Evolutionary conservation across 257 asterid species (phyloP).

Genomic region (Ophiorrhiza pumila): DNA sequence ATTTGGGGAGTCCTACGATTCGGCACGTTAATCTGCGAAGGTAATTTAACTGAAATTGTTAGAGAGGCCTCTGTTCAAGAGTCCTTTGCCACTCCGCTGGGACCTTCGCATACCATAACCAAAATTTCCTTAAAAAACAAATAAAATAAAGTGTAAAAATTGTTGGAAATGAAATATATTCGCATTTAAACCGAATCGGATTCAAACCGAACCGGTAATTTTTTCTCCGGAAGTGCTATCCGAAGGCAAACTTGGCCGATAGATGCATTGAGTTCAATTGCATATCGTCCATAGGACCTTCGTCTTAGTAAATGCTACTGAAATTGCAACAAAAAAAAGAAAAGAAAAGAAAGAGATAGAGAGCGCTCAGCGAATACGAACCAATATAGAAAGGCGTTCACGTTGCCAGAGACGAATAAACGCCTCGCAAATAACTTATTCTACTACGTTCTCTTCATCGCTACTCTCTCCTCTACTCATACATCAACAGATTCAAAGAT

Average conservation of each 20-base stretch:
- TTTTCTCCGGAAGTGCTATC: conserved; percentile 40
- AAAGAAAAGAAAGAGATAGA: neutral
- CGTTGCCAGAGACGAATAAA: conserved; percentile 25
- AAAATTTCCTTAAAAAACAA: neutral
- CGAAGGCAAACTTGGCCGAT: conserved; percentile 88
- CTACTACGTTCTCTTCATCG: conserved; percentile 18
- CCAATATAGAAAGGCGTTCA: conserved; percentile 45
- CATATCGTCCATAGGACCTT: conserved; percentile 87
- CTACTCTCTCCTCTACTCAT: conserved; percentile 1
- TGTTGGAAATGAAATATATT: conserved; percentile 8
- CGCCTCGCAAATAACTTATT: conserved; percentile 4
- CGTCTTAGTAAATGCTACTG: conserved; percentile 14
- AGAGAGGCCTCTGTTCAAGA: conserved; percentile 64
- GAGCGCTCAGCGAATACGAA: conserved; percentile 92
- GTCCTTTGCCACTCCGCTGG: conserved; percentile 70
- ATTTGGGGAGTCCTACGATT: conserved; percentile 44
- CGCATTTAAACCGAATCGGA: conserved; percentile 32
- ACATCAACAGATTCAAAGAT: neutral
- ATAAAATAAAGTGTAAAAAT: neutral
- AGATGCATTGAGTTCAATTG: conserved; percentile 39
- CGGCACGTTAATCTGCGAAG: conserved; percentile 64
- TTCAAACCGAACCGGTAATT: conserved; percentile 40
- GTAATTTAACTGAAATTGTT: conserved; percentile 33
- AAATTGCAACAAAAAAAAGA: neutral
- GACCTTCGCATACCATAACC: conserved; percentile 52